Base-by-base conservation (phyloP, 495 filamentous ascomycete species). In the Penicillium taxi region DNA sequence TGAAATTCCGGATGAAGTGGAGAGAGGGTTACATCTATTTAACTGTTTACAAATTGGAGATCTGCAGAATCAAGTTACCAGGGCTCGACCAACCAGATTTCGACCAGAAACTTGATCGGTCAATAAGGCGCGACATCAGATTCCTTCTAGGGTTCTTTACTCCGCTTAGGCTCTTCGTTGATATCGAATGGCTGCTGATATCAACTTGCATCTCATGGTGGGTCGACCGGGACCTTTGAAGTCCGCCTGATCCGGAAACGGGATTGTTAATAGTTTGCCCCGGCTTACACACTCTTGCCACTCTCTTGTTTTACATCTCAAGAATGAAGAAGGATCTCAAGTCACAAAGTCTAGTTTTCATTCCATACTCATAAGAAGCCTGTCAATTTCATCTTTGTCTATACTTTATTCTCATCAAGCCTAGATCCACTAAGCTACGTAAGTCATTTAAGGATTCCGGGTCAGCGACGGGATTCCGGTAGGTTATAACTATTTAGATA, bases 381-480 rank as follows among this genome's bases (percentile, higher is more conserved):
- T n/a, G n/a, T n/a, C n/a, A n/a, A n/a, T n/a, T 12, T 12, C 9
- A 9, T n/a, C 11, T 11, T 30, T 9, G 9, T 6, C 13, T 3
- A 24, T 21, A 4, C 8, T 14, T 18, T 12, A 20, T n/a, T 18
- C 25, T 25, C 8, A 2, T 26, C 18, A 14, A 20, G 7, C 26
- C 21, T 16, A 24, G n/a, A 3, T n/a, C 24, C 27, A 9, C 28
- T 31, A 14, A 18, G 5, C 6, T 1, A 5, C 28, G 15, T 18
- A 12, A 19, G 14, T 21, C 24, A 32, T 36, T 27, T 39, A 43
- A 40, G 39, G 37, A 36, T 44, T 44, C 20, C 45, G 45, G 45
- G 29, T 13, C 15, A 30, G 45, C 45, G 46, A 37, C 46, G 46
- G 38, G 37, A 34, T 41, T 49, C 41, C 46, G 41, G 32, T 9